Conservation (phyloP, 106 monocot genomes). For the Apostasia shenzhenica region DNA sequence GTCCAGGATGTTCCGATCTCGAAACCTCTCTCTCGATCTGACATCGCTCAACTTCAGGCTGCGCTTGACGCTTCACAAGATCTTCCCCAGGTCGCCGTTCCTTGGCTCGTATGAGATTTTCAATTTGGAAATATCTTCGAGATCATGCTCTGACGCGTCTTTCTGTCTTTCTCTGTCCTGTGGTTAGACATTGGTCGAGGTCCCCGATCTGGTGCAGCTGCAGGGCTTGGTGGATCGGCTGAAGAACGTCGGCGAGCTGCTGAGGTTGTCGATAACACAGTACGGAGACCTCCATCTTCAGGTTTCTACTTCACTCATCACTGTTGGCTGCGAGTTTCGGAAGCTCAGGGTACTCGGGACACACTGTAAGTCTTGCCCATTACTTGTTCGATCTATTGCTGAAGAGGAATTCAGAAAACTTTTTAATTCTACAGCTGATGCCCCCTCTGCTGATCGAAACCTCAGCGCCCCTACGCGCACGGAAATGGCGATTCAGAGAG, state of each 20-base stretch:
- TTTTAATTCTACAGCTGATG: conserved; percentile 40
- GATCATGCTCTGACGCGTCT: no score
- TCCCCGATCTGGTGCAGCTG: conserved; percentile 77
- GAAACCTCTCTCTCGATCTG: conserved; percentile 65
- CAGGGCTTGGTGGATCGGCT: conserved; percentile 88
- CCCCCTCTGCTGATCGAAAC: conserved; percentile 44
- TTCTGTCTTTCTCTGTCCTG: not conserved
- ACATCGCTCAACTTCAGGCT: conserved; percentile 62
- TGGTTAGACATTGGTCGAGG: conserved; percentile 73
- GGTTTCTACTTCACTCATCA: conserved; percentile 76
- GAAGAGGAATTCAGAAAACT: not conserved
- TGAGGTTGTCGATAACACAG: conserved; percentile 65
- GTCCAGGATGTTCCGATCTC: conserved; percentile 98
- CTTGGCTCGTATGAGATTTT: not conserved
- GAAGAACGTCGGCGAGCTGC: conserved; percentile 85
- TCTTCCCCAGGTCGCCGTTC: conserved; percentile 56
- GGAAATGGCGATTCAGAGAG: conserved; percentile 83
- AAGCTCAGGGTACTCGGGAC: conserved; percentile 70
- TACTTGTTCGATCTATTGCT: not conserved
- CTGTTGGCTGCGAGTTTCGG: conserved; percentile 81
- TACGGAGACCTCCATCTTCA: conserved; percentile 97
- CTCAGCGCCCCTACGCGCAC: conserved; percentile 61
- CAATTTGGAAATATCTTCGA: no score
- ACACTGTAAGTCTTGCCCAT: conserved; percentile 31
- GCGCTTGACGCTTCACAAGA: conserved; percentile 79